Base-by-base conservation (phyloP, 1,284 basidiomycete genomes). In the Phellinidium pouzarii region DNA sequence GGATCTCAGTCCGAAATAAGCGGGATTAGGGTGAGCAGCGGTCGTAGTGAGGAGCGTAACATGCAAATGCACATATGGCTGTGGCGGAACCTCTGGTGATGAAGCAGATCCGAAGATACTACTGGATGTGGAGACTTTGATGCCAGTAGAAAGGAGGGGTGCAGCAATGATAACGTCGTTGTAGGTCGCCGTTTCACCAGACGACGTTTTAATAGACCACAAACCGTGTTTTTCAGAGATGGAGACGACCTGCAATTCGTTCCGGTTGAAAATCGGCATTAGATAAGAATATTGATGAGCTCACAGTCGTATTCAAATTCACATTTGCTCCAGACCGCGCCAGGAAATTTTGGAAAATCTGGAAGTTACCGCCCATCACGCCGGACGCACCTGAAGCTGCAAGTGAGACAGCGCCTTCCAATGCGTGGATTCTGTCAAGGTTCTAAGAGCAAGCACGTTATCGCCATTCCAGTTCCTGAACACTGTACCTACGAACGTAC, bases 21-120 rank as follows among this genome's bases (percentile, higher is more conserved):
- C 68, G 0, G 90, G 73, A 57, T 80, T 75, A 2, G 88, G 77
- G 3, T 68, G 68, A 2, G 79, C 67, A 1, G 84, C 73, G 3
- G 80, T 84, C 1, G 95, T 98, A 11, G 86, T 78, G 44, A 98
- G 72, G 14, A 95, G 77, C 5, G 95, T 96, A 47, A 96, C 93
- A 64, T 96, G 89, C 3, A 98, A 79, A 56, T 77, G 79, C 26
- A 94, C 79, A 63, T 95, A 97, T 11, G 82, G 78, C 59, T 87
- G 84, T 19, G 1, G 84, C 76, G 43, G 72, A 70, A 17, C 73
- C 62, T 1, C 74, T 62, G 23, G 80, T 61, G 14, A 75, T 64
- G 8, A 31, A 9, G n/a, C 31, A 20, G 46, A 34, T 3, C 51
- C 27, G 38, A 50, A 51, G 5, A 48, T 23, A 26, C 46, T 42